Conservation (phyloP, 1,284 basidiomycete species). For the Xerocomus nothofagi region DNA sequence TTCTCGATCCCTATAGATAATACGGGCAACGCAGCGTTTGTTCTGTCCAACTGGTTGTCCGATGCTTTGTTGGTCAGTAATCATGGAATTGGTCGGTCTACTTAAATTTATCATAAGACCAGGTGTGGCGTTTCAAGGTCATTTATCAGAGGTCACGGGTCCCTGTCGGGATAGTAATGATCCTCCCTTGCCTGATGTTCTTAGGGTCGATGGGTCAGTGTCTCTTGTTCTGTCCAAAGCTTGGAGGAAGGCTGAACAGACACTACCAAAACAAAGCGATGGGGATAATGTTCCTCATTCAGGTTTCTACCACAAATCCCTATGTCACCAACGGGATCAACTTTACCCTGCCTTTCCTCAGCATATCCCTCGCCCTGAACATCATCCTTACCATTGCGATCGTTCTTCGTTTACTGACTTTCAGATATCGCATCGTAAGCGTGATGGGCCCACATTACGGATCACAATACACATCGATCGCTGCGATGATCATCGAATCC, state of each 20-base stretch:
- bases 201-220: conserved; percentile 16
- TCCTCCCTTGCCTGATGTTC: conserved; percentile 20
- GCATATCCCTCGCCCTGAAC: conserved; percentile 24
- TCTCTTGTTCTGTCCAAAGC: rapidly evolving
- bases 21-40: conserved; percentile 11
- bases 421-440: conserved; percentile 1
- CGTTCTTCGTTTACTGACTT: conserved; percentile 20
- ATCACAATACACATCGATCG: conserved; percentile 23
- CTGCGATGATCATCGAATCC: conserved; percentile 25
- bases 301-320: conserved; percentile 17
- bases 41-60: conserved; percentile 25
- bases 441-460: conserved; percentile 17
- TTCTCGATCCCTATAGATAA: conserved; percentile 21
- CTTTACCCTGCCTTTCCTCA: conserved; percentile 21
- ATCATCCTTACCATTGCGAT: conserved; percentile 28
- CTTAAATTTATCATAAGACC: background rate
- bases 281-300: conserved; percentile 14
- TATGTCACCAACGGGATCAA: conserved; percentile 20
- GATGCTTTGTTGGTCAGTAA: conserved; percentile 31
- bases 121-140: conserved; percentile 35
- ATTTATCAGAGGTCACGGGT: conserved; percentile 14
- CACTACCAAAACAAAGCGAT: background rate
- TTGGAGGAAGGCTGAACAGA: background rate
- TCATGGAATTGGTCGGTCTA: background rate
- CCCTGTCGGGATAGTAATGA: conserved; percentile 17